A percentile compares a stretch with the other conserved stretches of the same genome.
Conservation (phyloP, 257 asterid genomes). For the Przewalskia tangutica region DNA sequence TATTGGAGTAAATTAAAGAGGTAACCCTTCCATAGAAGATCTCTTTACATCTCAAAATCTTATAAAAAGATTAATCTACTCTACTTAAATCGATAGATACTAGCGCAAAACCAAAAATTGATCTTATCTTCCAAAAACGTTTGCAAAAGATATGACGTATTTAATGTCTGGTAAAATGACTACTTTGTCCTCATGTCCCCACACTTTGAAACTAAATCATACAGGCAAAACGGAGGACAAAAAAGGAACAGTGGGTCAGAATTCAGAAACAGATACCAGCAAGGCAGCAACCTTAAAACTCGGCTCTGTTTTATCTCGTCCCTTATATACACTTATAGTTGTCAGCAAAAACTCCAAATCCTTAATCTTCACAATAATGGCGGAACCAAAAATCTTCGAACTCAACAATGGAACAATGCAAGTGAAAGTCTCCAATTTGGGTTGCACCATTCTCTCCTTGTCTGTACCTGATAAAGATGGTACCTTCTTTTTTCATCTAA, state of each 20-base stretch:
- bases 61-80: not conserved
- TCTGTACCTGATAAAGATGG: constrained; percentile 77
- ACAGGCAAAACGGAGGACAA: not conserved
- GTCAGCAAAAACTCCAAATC: not conserved
- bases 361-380: constrained; percentile 26
- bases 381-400: constrained; percentile 71
- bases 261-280: not conserved
- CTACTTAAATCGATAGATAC: not conserved
- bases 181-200: not conserved
- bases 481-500: constrained; percentile 6
- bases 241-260: not conserved
- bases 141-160: not conserved
- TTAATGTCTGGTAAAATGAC: not conserved
- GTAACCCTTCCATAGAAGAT: not conserved
- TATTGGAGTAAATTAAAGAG: not conserved
- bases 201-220: not conserved
- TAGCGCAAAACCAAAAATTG: not conserved
- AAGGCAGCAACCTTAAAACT: not conserved
- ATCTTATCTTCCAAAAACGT: not conserved
- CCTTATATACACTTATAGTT: not conserved
- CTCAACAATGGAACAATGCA: constrained; percentile 78
- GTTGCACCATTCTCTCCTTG: constrained; percentile 89
- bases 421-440: constrained; percentile 62
- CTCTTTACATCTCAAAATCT: not conserved
- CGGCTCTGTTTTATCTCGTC: not conserved